Evolutionary conservation across 352 stramenopile species (phyloP).

Genomic region (Hyaloperonospora arabidopsidis): DNA sequence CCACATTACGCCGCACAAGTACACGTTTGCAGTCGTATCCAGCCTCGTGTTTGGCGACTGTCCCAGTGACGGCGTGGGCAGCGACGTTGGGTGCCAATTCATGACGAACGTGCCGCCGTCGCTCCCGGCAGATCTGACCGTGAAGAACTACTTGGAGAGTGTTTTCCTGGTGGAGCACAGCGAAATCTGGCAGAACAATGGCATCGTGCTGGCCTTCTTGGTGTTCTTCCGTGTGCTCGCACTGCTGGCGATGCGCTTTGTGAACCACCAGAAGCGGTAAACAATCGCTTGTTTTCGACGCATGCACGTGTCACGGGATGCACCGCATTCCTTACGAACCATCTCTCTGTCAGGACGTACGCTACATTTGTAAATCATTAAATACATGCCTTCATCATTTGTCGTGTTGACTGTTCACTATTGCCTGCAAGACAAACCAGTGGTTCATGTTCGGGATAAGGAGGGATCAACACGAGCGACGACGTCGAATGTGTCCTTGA

Average conservation of each 20-base stretch:
- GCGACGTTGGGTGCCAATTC: conserved; percentile 18
- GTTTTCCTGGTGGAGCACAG: conserved; percentile 21
- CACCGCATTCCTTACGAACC: too few species aligned
- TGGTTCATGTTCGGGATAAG: too few species aligned
- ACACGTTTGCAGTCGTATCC: conserved; percentile 5
- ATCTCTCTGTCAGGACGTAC: too few species aligned
- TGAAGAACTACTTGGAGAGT: conserved; percentile 23
- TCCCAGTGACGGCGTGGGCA: conserved; percentile 1
- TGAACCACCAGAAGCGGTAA: conserved; percentile 28
- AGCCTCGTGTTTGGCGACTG: conserved; percentile 9
- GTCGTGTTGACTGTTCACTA: too few species aligned
- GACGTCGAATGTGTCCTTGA: too few species aligned
- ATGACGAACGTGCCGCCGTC: conserved; percentile 23
- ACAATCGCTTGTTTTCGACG: too few species aligned
- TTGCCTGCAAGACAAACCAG: too few species aligned
- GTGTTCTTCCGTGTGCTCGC: conserved; percentile 31
- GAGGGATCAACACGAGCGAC: too few species aligned
- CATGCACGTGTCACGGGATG: too few species aligned
- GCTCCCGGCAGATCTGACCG: conserved; percentile 10
- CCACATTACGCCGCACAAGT: conserved; percentile 26
- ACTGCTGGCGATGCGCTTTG: conserved; percentile 29
- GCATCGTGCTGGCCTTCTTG: conserved; percentile 22
- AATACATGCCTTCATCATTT: too few species aligned
- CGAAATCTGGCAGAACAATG: conserved; percentile 6
- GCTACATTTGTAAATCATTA: too few species aligned